phyloP scores from a whole-genome alignment of 2,329 filamentous ascomycete genomes.

The Juglanconis oblonga region DNA sequence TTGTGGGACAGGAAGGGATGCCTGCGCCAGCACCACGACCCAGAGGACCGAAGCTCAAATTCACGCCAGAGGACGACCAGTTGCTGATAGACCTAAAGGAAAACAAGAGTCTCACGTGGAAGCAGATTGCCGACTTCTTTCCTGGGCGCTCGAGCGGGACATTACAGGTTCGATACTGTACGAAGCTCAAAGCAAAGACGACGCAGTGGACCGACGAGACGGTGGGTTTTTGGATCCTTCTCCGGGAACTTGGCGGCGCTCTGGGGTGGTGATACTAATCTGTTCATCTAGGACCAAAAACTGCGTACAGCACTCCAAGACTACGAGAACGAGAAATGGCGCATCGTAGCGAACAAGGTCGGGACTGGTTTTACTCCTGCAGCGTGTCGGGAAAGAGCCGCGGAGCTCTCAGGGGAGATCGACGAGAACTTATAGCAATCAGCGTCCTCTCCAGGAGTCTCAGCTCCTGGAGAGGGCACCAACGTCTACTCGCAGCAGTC shows the following conservation, averaged over 20 bases:
- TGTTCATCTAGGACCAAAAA: conserved; percentile 62
- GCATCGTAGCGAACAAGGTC: conserved; percentile 85
- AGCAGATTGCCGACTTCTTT: conserved; percentile 96
- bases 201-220: conserved; percentile 92
- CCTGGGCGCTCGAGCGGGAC: conserved; percentile 87
- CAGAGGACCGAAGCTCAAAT: conserved; percentile 86
- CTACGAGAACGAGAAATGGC: conserved; percentile 91
- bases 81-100: conserved; percentile 88
- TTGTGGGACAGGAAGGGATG: conserved; percentile 86
- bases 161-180: conserved; percentile 90
- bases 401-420: conserved; percentile 47
- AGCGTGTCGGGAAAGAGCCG: conserved; percentile 79
- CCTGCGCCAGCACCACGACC: conserved; percentile 76
- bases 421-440: conserved; percentile 54
- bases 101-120: conserved; percentile 93
- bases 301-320: conserved; percentile 74
- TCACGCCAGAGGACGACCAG: conserved; percentile 87
- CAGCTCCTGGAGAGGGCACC: conserved; percentile 46
- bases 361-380: conserved; percentile 84
- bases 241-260: too few species aligned
- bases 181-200: conserved; percentile 90
- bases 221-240: conserved; percentile 53
- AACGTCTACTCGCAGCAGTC: conserved; percentile 36
- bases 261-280: not conserved
- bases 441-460: conserved; percentile 48